Base-by-base conservation (phyloP, 2,329 filamentous ascomycete species). In the Trichocomaceae sp. region DNA sequence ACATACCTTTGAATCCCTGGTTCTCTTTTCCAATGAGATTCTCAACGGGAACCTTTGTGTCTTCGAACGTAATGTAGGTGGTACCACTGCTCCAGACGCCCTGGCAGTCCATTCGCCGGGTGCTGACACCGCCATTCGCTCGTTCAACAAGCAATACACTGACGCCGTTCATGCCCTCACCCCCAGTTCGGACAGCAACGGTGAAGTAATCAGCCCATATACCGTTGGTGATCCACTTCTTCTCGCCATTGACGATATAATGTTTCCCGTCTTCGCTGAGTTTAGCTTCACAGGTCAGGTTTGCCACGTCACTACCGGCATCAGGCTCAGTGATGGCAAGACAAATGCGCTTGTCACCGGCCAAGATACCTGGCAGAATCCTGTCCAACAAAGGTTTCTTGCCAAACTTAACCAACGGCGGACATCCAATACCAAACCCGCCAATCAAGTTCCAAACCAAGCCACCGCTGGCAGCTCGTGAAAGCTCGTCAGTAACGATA, bases 171-270 rank as follows among this genome's bases (percentile, higher is more conserved):
- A 96, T 97, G 62, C 93, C 93, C 22, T 83, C 78, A 33, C 84
- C 86, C 60, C 87, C 90, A 6, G 93, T 99, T 58, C 93, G 86
- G 39, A 99, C 93, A 23, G 92, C 93, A 13, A 89, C 95, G 54
- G 93, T 97, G 79, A 97, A 97, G 78, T 97, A 99, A 73, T 99
- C 93, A 59, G 80, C 83, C 90, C 90, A 96, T 66, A 96, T 83
- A 67, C 93, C 93, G 75, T 99, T 99, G 66, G 92, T 97, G 73
- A 97, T 97, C 92, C 93, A 97, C 78, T 99, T 99, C 87, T 99
- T 97, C 83, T 96, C 92, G 54, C 93, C 93, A 68, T 97, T 99
- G 75, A 99, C 93, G 63, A 97, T 97, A 75, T 95, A 99, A 77
- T 97, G 90, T 79, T 97, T 97, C 67, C 93, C 93, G 66, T 99